Percentiles rank a stretch among this genome's conserved stretches.
These are phyloP conservation scores for Bretschneidera sinensis DNA, from an alignment of 345 rosid species.

Conservation along the genomic window DNA sequence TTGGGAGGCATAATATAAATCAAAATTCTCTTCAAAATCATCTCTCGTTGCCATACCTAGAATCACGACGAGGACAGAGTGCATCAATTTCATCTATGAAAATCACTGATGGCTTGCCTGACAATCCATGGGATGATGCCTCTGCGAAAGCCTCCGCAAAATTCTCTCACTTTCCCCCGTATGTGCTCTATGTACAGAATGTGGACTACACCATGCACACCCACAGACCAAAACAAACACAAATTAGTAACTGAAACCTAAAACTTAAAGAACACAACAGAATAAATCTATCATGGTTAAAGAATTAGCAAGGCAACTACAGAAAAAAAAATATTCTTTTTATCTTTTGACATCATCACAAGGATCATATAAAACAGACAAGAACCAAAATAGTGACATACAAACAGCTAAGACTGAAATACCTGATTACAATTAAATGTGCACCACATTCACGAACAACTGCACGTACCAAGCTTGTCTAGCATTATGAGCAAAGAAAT, in stretches of 20 bases:
- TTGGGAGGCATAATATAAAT: not conserved
- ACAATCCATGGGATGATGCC: slow-evolving; percentile 57
- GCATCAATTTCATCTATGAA: slow-evolving; percentile 92
- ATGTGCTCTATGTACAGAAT: slow-evolving; percentile 69
- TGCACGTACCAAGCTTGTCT: slow-evolving; percentile 95
- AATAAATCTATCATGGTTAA: not conserved
- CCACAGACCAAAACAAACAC: not conserved
- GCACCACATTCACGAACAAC: slow-evolving; percentile 81
- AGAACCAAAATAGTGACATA: no score
- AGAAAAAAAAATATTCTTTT: no score
- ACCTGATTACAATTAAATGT: slow-evolving; percentile 77
- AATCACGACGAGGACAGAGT: slow-evolving; percentile 76
- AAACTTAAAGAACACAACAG: not conserved
- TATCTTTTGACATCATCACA: no score
- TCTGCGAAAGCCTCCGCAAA: slow-evolving; percentile 75
- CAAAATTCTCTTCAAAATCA: not conserved
- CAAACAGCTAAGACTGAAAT: slow-evolving; percentile 7
- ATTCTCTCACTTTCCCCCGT: slow-evolving; percentile 88
- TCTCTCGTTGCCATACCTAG: slow-evolving; percentile 37
- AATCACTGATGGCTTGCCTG: slow-evolving; percentile 70
- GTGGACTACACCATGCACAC: slow-evolving; percentile 47
- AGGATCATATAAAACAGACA: no score
- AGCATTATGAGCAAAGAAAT: slow-evolving; percentile 12
- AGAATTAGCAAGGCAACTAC: not conserved
- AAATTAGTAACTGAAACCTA: not conserved